Percentiles rank a stretch among this genome's conserved stretches.
phyloP scores from a whole-genome alignment of 2,329 filamentous ascomycete species.

The Calonectria pteridis region DNA sequence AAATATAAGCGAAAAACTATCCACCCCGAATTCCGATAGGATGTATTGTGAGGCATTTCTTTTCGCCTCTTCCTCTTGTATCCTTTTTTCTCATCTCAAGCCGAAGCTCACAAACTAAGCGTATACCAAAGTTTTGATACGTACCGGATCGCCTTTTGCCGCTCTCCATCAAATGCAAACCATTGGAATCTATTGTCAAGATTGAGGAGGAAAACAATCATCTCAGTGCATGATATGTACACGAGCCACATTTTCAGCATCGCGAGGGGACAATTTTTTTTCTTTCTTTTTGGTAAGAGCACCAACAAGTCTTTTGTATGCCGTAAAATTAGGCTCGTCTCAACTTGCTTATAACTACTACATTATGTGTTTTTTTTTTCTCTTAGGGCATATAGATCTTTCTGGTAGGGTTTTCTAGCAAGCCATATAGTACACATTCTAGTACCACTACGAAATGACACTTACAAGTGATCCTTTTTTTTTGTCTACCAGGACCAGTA shows the following conservation, averaged over 20 bases:
- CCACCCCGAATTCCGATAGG: background rate
- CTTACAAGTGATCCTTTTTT: background rate
- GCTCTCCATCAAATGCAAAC: too few relatives aligned
- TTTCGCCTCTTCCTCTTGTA: background rate
- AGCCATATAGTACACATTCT: background rate
- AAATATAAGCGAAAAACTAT: background rate
- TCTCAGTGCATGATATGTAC: background rate
- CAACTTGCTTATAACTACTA: background rate
- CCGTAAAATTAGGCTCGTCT: background rate
- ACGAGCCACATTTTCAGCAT: background rate
- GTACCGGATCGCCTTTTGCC: too few relatives aligned
- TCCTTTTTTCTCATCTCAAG: background rate
- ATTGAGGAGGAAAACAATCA: too few relatives aligned
- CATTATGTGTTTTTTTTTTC: background rate
- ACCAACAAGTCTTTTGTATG: background rate
- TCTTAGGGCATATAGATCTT: background rate
- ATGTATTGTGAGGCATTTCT: background rate
- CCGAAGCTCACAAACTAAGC: background rate
- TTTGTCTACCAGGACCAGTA: background rate
- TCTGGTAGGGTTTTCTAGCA: background rate
- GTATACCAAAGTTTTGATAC: background rate
- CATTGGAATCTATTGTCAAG: too few relatives aligned
- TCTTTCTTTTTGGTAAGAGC: background rate
- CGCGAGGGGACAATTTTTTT: too few relatives aligned
- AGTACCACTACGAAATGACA: background rate